phyloP scores from a whole-genome alignment of 257 asterid genomes.

The Gentiana macrophylla region DNA sequence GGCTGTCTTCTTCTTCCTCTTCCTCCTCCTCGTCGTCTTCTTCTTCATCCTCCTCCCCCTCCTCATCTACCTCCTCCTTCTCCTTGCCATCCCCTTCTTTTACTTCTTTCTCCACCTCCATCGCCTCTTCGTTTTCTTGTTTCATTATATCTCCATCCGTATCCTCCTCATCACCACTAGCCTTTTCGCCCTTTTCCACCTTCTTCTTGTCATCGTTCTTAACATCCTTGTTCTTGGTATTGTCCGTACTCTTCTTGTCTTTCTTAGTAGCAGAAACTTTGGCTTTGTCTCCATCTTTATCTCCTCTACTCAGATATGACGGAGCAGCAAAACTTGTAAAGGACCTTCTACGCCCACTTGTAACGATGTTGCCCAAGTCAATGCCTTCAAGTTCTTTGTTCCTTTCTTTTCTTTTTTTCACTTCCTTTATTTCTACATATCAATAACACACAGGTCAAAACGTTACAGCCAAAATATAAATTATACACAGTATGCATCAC shows the following conservation, averaged over 20 bases:
- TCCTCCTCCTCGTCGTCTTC: constrained; percentile 22
- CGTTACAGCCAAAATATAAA: no score
- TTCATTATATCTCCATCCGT: constrained; percentile 2
- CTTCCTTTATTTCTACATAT: constrained; percentile 69
- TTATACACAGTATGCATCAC: no score
- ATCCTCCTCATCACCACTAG: constrained; percentile 4
- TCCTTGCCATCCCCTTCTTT: constrained; percentile 16
- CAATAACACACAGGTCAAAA: no score
- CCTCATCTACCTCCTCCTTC: constrained; percentile 14
- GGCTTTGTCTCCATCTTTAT: constrained; percentile 24
- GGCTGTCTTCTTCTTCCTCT: constrained; percentile 24
- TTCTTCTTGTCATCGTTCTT: neutral
- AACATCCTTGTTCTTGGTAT: constrained; percentile 10
- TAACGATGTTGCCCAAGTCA: constrained; percentile 80
- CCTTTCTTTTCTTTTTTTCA: constrained; percentile 72
- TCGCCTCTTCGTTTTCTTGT: constrained; percentile 6
- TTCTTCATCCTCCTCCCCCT: constrained; percentile 14
- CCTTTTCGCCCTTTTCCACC: neutral
- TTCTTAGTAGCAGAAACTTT: constrained; percentile 24
- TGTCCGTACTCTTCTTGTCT: constrained; percentile 19
- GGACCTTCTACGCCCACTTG: constrained; percentile 90
- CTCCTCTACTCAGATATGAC: constrained; percentile 29
- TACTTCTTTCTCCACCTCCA: constrained; percentile 15
- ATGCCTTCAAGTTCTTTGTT: constrained; percentile 97
- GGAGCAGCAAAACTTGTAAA: constrained; percentile 53